Base-by-base conservation (phyloP, 192 early-diverging fungal species). In the Chytriomyces confervae region DNA sequence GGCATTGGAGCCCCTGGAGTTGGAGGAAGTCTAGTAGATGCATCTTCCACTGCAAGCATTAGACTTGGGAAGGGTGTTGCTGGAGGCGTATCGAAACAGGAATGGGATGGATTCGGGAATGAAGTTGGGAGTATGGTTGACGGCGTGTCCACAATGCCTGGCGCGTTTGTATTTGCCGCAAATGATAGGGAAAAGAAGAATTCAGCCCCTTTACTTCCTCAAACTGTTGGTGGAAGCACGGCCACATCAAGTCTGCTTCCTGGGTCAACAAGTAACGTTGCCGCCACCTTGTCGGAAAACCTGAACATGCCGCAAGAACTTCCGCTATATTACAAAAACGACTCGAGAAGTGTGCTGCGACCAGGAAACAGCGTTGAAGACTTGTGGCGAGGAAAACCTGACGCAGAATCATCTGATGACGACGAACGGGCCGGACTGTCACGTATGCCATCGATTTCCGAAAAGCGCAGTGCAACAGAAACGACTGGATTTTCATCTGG, bases 51-150 rank as follows among this genome's bases (percentile, higher is more conserved):
- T 13, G 16, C 69, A 13, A 76, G 66, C 50, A 24, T 76, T 18
- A 76, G 66, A 50, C 49, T 76, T 45, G 74, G 74, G 11, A 76
- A 76, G 50, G 74, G 63, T 8, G 74, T 66, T 29, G 74, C 74
- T 24, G 72, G 72, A 62, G 45, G 43, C 20, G 57, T 76, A n/a
- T 76, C 74, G 13, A 50, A 50, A 3, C 27, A 76, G 23, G 74
- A 76, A 23, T 76, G 74, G 74, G 27, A 24, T 66, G 62, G 29
- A 36, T 76, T 76, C 49, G 61, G 51, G 16, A 50, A 29, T 27
- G 44, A 43, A 7, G 23, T 10, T 24, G 51, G 10, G 9, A 51
- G 69, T 3, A 10, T 50, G 23, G n/a, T 8, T 0, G 66, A 47
- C 16, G 27, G 24, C 20, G 50, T 66, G n/a, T 36, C 29, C 29